phyloP scores from a whole-genome alignment of 2,329 filamentous ascomycete species.

The Trichophyton simii region DNA sequence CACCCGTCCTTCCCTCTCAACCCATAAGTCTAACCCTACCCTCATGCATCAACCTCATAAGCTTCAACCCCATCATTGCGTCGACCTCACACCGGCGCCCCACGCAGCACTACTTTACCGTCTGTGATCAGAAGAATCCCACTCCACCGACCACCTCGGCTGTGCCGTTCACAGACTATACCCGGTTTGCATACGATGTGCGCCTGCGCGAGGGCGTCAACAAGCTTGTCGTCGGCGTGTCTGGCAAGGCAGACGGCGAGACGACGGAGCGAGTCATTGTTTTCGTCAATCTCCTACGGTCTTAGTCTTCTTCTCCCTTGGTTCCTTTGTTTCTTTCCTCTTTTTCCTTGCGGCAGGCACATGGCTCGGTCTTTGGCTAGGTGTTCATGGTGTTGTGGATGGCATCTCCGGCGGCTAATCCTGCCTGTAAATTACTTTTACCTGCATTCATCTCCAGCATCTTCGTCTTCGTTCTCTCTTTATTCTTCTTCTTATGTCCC shows the following conservation, averaged over 20 bases:
- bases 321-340: neutral
- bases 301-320: conserved; percentile 19
- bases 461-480: neutral
- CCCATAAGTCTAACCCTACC: conserved; percentile 61
- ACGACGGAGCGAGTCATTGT: conserved; percentile 59
- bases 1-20: conserved; percentile 54
- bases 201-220: conserved; percentile 61
- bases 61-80: conserved; percentile 56
- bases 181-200: conserved; percentile 62
- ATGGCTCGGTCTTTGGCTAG: neutral
- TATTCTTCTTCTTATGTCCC: neutral
- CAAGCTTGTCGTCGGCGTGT: conserved; percentile 62
- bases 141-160: conserved; percentile 50
- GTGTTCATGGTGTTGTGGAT: neutral
- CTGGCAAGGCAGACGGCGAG: conserved; percentile 47
- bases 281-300: conserved; percentile 56
- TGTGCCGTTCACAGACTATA: conserved; percentile 36
- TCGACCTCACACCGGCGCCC: conserved; percentile 53
- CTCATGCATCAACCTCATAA: conserved; percentile 52
- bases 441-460: neutral
- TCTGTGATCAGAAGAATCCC: conserved; percentile 45
- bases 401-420: neutral
- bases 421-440: neutral
- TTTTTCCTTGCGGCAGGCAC: neutral
- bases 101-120: conserved; percentile 62